phyloP scores from a whole-genome alignment of 2,329 filamentous ascomycete genomes.

The Stagonosporopsis vannaccii region DNA sequence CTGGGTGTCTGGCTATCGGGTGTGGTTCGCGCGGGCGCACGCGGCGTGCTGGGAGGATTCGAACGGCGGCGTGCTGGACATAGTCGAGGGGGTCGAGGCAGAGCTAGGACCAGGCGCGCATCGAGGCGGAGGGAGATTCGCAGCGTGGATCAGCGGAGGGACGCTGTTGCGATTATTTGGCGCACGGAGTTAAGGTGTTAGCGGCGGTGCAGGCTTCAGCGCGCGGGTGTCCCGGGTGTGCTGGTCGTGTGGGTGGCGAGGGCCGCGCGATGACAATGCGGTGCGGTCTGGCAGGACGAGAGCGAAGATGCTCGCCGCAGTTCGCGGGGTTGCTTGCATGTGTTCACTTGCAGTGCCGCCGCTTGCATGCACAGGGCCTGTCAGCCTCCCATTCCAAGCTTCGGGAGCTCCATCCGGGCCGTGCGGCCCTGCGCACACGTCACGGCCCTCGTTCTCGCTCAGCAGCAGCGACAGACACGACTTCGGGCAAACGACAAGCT shows the following conservation, averaged over 20 bases:
- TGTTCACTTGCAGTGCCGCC: slow-evolving; percentile 1
- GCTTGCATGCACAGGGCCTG: slow-evolving; percentile 7
- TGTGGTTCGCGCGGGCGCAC: slow-evolving; percentile 33
- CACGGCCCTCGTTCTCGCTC: neutral
- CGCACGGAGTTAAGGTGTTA: slow-evolving; percentile 19
- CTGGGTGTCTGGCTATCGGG: slow-evolving; percentile 22
- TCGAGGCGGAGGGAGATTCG: slow-evolving; percentile 23
- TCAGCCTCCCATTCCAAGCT: slow-evolving; percentile 2
- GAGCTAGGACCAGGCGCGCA: slow-evolving; percentile 26
- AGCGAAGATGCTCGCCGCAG: neutral
- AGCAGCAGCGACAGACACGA: neutral
- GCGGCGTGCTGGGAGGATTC: slow-evolving; percentile 33
- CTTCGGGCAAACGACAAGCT: no score
- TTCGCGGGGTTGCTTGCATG: slow-evolving; percentile 12
- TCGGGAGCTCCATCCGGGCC: neutral
- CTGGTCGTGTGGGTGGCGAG: neutral
- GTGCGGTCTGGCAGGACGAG: neutral
- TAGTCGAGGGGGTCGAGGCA: slow-evolving; percentile 33
- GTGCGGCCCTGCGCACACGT: slow-evolving; percentile 3
- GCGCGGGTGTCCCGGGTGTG: slow-evolving; percentile 17
- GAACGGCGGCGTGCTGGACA: slow-evolving; percentile 35
- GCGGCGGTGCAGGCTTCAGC: slow-evolving; percentile 9
- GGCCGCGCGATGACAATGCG: neutral
- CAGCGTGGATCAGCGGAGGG: slow-evolving; percentile 9
- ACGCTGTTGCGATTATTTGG: slow-evolving; percentile 1